These are phyloP conservation scores for Rubroshorea leprosula DNA, from an alignment of 345 rosid species.

Conservation along the genomic window DNA sequence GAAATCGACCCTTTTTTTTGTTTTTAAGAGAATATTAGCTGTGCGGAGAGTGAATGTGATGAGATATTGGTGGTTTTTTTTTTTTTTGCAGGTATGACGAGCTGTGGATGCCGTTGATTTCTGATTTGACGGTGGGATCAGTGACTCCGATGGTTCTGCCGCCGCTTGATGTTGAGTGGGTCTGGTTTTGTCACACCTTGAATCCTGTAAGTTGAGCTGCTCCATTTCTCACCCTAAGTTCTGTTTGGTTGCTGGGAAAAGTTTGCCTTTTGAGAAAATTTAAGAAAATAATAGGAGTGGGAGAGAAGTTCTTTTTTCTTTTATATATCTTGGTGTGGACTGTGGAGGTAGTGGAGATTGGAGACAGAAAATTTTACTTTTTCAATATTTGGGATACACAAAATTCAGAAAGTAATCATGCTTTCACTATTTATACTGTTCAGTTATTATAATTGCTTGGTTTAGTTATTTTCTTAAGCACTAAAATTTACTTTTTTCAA, in stretches of 20 bases:
- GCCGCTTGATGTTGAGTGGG: conserved; percentile 93
- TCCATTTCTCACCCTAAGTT: neutral
- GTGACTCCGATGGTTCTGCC: conserved; percentile 68
- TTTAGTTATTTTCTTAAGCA: neutral
- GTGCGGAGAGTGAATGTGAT: neutral
- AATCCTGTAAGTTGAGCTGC: conserved; percentile 63
- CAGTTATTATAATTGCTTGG: neutral
- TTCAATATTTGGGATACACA: neutral
- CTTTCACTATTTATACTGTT: neutral
- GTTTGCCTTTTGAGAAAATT: neutral
- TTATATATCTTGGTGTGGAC: neutral
- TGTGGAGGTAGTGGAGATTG: neutral
- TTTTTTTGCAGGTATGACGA: conserved; percentile 70
- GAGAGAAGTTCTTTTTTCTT: neutral
- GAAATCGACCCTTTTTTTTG: neutral
- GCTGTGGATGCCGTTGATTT: conserved; percentile 93
- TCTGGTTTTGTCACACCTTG: conserved; percentile 91
- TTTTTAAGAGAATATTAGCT: neutral
- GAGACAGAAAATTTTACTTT: neutral
- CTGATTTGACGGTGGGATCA: conserved; percentile 60
- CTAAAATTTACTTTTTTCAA: neutral
- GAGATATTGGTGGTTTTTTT: neutral
- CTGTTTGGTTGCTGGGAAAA: conserved; percentile 22
- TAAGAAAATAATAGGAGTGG: neutral
- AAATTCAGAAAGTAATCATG: neutral